These are phyloP conservation scores for Saturnispora sanitii DNA, from an alignment of 805 yeast species.

Conservation along the genomic window DNA sequence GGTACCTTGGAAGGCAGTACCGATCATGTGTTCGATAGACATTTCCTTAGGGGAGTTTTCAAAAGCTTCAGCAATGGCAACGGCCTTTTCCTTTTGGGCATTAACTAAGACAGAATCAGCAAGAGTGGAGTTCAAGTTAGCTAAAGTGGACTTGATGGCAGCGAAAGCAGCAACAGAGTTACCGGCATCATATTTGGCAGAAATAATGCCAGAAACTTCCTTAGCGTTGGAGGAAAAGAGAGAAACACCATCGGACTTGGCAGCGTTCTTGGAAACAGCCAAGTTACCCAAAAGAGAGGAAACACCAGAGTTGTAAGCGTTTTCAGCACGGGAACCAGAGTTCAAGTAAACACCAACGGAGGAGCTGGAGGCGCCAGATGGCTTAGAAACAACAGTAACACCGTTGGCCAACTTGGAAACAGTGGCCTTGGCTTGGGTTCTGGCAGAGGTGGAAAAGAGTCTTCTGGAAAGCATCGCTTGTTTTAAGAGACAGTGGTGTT, in stretches of 20 bases:
- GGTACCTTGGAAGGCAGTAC: slow-evolving; percentile 82
- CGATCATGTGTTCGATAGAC: slow-evolving; percentile 66
- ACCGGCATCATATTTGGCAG: slow-evolving; percentile 53
- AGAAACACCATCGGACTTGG: slow-evolving; percentile 44
- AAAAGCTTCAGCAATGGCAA: slow-evolving; percentile 39
- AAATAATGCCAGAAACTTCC: slow-evolving; percentile 55
- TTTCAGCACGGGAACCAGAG: slow-evolving; percentile 75
- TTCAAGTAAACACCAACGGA: slow-evolving; percentile 63
- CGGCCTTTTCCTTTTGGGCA: slow-evolving; percentile 33
- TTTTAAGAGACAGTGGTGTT: background rate
- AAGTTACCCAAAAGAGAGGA: slow-evolving; percentile 52
- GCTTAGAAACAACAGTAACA: slow-evolving; percentile 60
- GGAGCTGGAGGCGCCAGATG: slow-evolving; percentile 36
- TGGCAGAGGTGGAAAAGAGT: slow-evolving; percentile 42
- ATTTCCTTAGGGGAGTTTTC: slow-evolving; percentile 48
- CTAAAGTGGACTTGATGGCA: slow-evolving; percentile 36
- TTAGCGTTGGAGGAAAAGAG: slow-evolving; percentile 44
- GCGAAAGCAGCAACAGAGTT: slow-evolving; percentile 43
- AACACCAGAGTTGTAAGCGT: slow-evolving; percentile 74
- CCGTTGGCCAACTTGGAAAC: slow-evolving; percentile 69
- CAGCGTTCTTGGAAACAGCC: slow-evolving; percentile 29
- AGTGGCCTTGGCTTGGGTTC: slow-evolving; percentile 44
- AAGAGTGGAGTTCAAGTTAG: slow-evolving; percentile 28
- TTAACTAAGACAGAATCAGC: slow-evolving; percentile 34
- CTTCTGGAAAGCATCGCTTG: slow-evolving; percentile 37